Evolutionary conservation across 108 stramenopile genomes (phyloP).

Genomic region (Craspedostauros australis): DNA sequence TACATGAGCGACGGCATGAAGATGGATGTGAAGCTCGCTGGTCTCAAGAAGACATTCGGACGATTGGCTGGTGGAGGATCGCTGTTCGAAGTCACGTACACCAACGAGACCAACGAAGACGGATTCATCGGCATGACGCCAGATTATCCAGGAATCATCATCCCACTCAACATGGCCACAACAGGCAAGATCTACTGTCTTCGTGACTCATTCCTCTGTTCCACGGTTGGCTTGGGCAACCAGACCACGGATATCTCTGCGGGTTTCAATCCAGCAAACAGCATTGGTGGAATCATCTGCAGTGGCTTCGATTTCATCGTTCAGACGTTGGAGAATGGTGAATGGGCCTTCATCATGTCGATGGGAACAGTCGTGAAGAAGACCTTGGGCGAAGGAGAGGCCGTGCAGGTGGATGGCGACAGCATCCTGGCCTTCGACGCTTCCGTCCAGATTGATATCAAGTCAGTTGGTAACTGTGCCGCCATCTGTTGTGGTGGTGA

Average conservation of each 20-base stretch:
- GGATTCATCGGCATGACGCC: constrained; percentile 53
- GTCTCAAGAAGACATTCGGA: constrained; percentile 35
- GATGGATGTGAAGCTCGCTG: constrained; percentile 28
- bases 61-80: constrained; percentile 45
- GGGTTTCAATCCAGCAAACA: constrained; percentile 40
- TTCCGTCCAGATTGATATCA: constrained; percentile 37
- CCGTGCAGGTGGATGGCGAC: constrained; percentile 37
- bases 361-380: constrained; percentile 47
- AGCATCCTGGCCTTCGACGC: constrained; percentile 37
- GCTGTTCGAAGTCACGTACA: constrained; percentile 40
- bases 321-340: constrained; percentile 39
- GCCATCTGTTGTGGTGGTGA: constrained; percentile 53
- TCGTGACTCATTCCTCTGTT: constrained; percentile 49
- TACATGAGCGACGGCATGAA: constrained; percentile 48
- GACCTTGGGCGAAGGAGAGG: constrained; percentile 31
- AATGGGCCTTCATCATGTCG: constrained; percentile 50
- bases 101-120: constrained; percentile 27
- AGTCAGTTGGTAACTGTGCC: constrained; percentile 28
- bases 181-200: constrained; percentile 29
- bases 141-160: constrained; percentile 45
- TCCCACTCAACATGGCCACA: constrained; percentile 38
- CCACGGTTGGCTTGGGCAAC: constrained; percentile 25
- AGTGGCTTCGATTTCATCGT: constrained; percentile 49
- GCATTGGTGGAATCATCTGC: constrained; percentile 34
- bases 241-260: constrained; percentile 23